Base-by-base conservation (phyloP, 768 basidiomycete genomes). In the Suillus lakei region DNA sequence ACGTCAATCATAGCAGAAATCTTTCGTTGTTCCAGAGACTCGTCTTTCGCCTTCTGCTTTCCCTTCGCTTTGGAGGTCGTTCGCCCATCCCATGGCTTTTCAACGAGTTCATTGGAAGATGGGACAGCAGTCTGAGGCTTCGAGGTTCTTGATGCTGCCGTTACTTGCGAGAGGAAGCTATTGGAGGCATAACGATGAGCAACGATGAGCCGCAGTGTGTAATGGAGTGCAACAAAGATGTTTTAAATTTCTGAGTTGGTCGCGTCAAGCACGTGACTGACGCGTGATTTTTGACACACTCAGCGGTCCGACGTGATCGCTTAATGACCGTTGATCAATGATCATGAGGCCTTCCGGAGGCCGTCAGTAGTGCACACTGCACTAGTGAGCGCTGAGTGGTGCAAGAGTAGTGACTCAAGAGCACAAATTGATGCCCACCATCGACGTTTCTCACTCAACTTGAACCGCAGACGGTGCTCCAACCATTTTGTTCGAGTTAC, bases 1-100 rank as follows among this genome's bases (percentile, higher is more conserved):
- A 92, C 85, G 2, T 81, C 76, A 26, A 84, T 83, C 92, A 92
- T 93, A 2, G 86, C 83, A 4, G 73, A 66, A 0, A 80, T 67
- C 28, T 80, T 81, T 43, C 74, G 74, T 44, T 83, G 80, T 61
- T 83, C 84, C 5, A 70, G 53, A 28, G 62, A 59, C 26, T 59
- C 28, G 39, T 41, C 58, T 59, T 28, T 41, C 10, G 39, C 12
- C 18, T 41, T 59, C 12, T 23, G 38, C 16, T 56, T 38, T 16
- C 30, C 55, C 23, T 56, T 38, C 36, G n/a, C 55, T 58, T 39
- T 58, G 36, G 5, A 38, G 23, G 23, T 38, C 10, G 36, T 26
- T 38, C 23, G 23, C 23, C 23, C 32, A 16, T 58, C 36, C 23
- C 15, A n/a, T 26, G 34, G 34, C n/a, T 56, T 56, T 38, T 56